Base-by-base conservation (phyloP, 2,329 filamentous ascomycete genomes). In the Fusarium lyarnte region DNA sequence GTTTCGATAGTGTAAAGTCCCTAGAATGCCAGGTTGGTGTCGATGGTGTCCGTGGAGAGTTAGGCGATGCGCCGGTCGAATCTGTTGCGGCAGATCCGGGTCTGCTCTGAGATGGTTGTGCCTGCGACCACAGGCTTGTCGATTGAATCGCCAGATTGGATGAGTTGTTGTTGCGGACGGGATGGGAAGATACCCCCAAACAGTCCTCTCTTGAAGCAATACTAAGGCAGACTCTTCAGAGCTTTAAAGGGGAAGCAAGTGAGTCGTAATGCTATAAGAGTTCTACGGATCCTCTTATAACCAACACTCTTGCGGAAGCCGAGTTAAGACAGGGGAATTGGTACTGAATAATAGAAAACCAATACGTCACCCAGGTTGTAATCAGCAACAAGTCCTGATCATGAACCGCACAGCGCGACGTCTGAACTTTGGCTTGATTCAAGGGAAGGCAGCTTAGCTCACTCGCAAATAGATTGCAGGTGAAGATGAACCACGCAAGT, bases 101-200 rank as follows among this genome's bases (percentile, higher is more conserved):
- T 58, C 80, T 83, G 68, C 79, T 77, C 58, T 78, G 76, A 41
- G 69, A 63, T 65, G 73, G 61, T 62, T 76, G 74, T 69, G 79
- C 78, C 81, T 81, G 81, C 66, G 76, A 77, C 79, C 78, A 81
- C 80, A 78, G 77, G 77, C 77, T 73, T 70, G 74, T 68, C 60
- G 79, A 77, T 69, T 74, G 70, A 72, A 74, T 72, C 74, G 81
- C 81, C 81, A 83, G 81, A 58, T 77, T 80, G 80, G 67, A 58
- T 63, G 68, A 71, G 17, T 55, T 68, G 52, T 60, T 64, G 21
- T 54, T 72, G 66, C 74, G 78, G 79, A 81, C 77, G 76, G 76
- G 76, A 76, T 80, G 78, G 78, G 79, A 58, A 57, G 59, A 74
- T 67, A 77, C 51, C 77, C 81, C 81, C 80, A 81, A 81, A 79